phyloP scores from a whole-genome alignment of 202 grass and related monocot species.

The Hordeum pubiflorum region DNA sequence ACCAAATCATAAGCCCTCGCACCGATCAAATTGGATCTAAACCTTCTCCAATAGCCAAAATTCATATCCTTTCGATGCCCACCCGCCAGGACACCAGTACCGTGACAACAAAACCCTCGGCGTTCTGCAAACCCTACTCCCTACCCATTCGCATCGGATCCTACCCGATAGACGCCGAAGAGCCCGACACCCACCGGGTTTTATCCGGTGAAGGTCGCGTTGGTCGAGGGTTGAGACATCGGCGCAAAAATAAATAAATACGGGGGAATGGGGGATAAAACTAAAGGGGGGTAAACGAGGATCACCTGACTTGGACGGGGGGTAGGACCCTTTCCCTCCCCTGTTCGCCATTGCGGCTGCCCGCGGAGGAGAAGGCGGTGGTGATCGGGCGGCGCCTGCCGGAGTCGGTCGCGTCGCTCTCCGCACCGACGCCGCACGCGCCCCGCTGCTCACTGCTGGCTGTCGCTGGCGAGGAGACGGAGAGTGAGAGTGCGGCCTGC shows the following conservation, averaged over 20 bases:
- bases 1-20: neutral
- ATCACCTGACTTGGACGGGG: neutral
- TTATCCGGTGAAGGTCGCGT: neutral
- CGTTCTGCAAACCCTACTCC: constrained; percentile 18
- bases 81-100: neutral
- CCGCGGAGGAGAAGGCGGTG: neutral
- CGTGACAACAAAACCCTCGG: neutral
- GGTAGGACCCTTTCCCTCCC: neutral
- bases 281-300: neutral
- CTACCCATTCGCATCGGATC: neutral
- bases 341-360: neutral
- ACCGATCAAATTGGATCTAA: neutral
- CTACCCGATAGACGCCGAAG: neutral
- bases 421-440: neutral
- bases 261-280: neutral
- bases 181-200: neutral
- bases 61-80: neutral
- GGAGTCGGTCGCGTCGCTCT: neutral
- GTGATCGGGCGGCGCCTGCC: neutral
- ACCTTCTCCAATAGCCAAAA: neutral
- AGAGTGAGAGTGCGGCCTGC: neutral
- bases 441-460: neutral
- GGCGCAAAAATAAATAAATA: neutral
- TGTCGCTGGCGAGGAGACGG: neutral
- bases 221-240: neutral